Percentiles rank a stretch among this genome's conserved stretches.
phyloP scores from a whole-genome alignment of 371 early-diverging fungal species.

The Massospora cicadina region DNA sequence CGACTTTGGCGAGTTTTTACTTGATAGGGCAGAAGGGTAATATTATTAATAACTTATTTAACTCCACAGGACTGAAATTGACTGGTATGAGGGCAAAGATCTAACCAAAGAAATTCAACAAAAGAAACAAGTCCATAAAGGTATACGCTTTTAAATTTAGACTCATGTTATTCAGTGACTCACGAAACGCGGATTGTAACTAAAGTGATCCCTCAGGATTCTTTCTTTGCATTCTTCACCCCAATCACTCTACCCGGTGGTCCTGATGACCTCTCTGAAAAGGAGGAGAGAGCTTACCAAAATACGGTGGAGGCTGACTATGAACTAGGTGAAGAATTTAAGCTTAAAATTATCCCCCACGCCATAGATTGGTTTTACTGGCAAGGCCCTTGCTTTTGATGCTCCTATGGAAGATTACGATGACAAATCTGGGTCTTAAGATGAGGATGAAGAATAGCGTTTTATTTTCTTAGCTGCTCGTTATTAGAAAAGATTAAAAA shows the following conservation, averaged over 20 bases:
- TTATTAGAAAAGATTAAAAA: no score
- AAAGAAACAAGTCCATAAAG: slow-evolving; percentile 95
- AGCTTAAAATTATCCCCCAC: slow-evolving; percentile 84
- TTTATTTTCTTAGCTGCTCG: no score
- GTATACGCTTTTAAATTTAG: background rate
- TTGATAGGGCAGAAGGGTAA: slow-evolving; percentile 72
- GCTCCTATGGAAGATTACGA: slow-evolving; percentile 40
- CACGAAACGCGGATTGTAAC: slow-evolving; percentile 95
- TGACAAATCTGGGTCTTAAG: slow-evolving; percentile 30
- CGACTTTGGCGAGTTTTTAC: slow-evolving; percentile 55
- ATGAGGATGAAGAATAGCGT: no score
- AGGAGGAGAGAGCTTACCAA: slow-evolving; percentile 56
- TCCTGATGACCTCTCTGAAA: slow-evolving; percentile 44
- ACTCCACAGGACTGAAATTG: slow-evolving; percentile 25
- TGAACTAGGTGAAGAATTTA: slow-evolving; percentile 88
- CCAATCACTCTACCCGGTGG: slow-evolving; percentile 59
- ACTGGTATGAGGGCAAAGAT: slow-evolving; percentile 93
- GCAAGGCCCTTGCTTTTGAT: slow-evolving; percentile 64
- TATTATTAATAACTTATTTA: slow-evolving; percentile 5
- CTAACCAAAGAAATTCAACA: slow-evolving; percentile 76
- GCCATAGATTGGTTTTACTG: slow-evolving; percentile 97
- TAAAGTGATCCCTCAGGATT: slow-evolving; percentile 77
- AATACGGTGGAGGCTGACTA: slow-evolving; percentile 79
- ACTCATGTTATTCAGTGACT: slow-evolving; percentile 27
- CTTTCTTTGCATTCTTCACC: slow-evolving; percentile 91